These are phyloP conservation scores for Rhynchosporium graminicola DNA, from an alignment of 2,329 filamentous ascomycete genomes.

Conservation along the genomic window DNA sequence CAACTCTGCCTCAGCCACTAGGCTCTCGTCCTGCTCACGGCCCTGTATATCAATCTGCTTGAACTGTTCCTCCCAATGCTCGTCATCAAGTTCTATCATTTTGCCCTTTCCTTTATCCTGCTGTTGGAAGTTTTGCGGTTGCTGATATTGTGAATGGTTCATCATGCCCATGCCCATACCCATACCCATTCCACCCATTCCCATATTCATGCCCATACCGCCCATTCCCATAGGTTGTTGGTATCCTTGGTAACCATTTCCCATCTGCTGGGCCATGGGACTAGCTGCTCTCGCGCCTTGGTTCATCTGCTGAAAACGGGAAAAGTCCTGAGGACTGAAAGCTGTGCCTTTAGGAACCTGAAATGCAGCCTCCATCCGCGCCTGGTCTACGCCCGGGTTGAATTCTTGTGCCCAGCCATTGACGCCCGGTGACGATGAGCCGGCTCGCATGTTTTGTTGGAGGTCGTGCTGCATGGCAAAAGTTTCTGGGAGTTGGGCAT, in stretches of 20 bases:
- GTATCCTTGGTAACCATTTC: constrained; percentile 49
- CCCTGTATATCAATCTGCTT: constrained; percentile 75
- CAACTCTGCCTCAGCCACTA: constrained; percentile 61
- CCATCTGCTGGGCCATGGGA: constrained; percentile 51
- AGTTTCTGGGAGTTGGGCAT: constrained; percentile 54
- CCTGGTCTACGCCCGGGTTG: constrained; percentile 58
- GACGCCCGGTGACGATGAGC: constrained; percentile 40
- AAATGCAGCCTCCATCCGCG: constrained; percentile 72
- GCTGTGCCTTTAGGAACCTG: constrained; percentile 57
- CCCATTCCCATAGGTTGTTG: constrained; percentile 59
- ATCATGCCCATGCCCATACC: constrained; percentile 54
- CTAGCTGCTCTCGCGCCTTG: constrained; percentile 61
- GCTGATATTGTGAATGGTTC: constrained; percentile 46
- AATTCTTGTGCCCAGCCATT: constrained; percentile 66
- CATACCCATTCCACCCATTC: constrained; percentile 46
- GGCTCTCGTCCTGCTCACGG: constrained; percentile 47
- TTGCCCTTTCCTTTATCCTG: constrained; percentile 79
- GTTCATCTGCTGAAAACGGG: constrained; percentile 77
- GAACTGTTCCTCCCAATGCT: constrained; percentile 96
- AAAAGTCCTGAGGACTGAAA: constrained; percentile 84
- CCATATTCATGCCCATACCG: constrained; percentile 54
- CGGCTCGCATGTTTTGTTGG: constrained; percentile 36
- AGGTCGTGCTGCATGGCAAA: constrained; percentile 41
- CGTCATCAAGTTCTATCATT: constrained; percentile 89
- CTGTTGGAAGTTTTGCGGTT: constrained; percentile 47